phyloP scores from a whole-genome alignment of 2,329 filamentous ascomycete species.

The Corynespora cassiicola region DNA sequence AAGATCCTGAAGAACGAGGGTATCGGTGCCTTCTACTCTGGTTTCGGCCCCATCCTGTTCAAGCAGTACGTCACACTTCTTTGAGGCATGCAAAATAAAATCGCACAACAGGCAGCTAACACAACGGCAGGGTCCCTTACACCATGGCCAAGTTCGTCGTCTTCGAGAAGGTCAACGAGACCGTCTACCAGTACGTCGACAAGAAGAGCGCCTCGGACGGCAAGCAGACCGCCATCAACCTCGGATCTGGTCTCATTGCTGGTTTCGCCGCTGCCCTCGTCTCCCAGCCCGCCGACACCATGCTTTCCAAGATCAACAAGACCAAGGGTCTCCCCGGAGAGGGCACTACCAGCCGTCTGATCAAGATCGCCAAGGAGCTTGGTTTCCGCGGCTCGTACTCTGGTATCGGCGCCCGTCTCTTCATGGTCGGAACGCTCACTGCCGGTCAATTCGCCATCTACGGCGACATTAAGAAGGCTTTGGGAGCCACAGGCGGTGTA shows the following conservation, averaged over 20 bases:
- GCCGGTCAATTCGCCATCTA: constrained; percentile 83
- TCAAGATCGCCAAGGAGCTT: constrained; percentile 90
- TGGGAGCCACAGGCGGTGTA: constrained; percentile 73
- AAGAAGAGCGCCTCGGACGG: constrained; percentile 72
- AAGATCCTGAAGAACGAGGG: constrained; percentile 87
- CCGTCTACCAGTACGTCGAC: constrained; percentile 71
- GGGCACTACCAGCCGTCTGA: constrained; percentile 77
- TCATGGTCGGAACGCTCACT: constrained; percentile 70
- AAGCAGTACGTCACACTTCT: constrained; percentile 43
- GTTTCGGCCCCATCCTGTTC: constrained; percentile 70
- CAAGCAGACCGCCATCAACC: constrained; percentile 80
- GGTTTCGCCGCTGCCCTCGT: constrained; percentile 86
- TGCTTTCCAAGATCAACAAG: constrained; percentile 97
- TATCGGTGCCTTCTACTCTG: constrained; percentile 85
- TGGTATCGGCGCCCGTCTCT: constrained; percentile 81
- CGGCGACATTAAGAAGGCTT: constrained; percentile 70
- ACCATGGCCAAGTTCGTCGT: constrained; percentile 96
- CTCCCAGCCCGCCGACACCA: constrained; percentile 90
- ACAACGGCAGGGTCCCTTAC: constrained; percentile 75
- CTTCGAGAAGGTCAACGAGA: constrained; percentile 85
- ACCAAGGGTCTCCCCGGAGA: constrained; percentile 86
- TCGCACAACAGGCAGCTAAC: constrained; percentile 16
- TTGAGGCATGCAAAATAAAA: not conserved
- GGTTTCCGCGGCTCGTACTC: constrained; percentile 78
- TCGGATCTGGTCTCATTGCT: constrained; percentile 83